Evolutionary conservation across 106 monocot species (phyloP), one percentile per base, ranked within the genome.

Genomic region (Dioscorea dumetorum): DNA sequence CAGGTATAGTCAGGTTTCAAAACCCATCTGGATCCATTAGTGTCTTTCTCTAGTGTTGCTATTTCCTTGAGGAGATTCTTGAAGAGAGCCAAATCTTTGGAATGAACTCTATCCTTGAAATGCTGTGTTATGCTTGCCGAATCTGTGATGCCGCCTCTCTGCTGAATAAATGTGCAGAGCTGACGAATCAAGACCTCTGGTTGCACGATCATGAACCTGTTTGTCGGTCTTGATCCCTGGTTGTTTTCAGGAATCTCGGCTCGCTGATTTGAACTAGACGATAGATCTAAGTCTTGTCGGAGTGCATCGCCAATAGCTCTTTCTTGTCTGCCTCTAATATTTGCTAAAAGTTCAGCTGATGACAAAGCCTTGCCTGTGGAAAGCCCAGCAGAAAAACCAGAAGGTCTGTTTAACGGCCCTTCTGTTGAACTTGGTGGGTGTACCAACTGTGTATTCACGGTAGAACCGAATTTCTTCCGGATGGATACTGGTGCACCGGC

Each of bases 1-100:
- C 41, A 41, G 10, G 1, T 41, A 60, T 78, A 83, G 22, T 87
- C 97, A 23, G 88, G 72, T 71, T 85, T 99, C 79, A 92, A 72
- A 33, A 87, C 80, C 97, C 97, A 97, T 66, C 56, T 79, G 20
- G 86, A 72, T 10, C 92, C 82, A 60, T 68, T 5, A 7, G 73
- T 60, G 70, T 67, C 57, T 73, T 78, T 97, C 64, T 80, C 74
- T 33, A 92, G 59, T 5, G 71, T 71, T 0, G 97, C 92, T 23
- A 99, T 99, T 61, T 92, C 86, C 78, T 89, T 92, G 49, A 97
- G 83, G 35, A 97, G 86, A 77, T 73, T 89, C 63, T 88, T 84
- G 51, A 97, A 97, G 0, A 97, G 49, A 8, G 81, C 76, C 66
- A 82, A 50, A 74, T 91, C 91, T 68, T 84, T 76, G 0, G 85